Conservation (phyloP, 2,329 filamentous ascomycete genomes). For the Phyllosticta citrichinensis region DNA sequence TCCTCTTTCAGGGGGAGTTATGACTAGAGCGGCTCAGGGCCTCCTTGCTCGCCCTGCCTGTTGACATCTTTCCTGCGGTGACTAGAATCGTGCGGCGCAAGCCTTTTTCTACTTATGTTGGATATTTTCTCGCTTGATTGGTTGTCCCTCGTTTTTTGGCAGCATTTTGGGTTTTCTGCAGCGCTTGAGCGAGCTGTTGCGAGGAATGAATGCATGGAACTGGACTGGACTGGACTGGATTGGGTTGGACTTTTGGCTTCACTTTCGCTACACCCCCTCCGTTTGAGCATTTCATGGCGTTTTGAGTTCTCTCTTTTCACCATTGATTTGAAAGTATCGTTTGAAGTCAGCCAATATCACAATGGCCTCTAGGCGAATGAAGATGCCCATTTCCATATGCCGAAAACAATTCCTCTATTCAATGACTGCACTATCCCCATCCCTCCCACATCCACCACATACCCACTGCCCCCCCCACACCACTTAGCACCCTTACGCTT, state of each 20-base stretch:
- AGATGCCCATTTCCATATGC: no score
- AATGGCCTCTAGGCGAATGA: no score
- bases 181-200: not conserved
- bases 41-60: not conserved
- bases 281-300: not conserved
- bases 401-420: no score
- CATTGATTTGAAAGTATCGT: no score
- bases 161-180: not conserved
- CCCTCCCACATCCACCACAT: no score
- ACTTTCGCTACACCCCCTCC: not conserved
- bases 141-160: not conserved
- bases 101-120: not conserved
- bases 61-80: not conserved
- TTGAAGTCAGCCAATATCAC: no score
- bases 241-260: not conserved
- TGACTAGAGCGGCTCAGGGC: not conserved
- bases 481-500: no score
- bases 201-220: not conserved
- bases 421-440: no score
- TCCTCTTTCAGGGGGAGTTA: not conserved
- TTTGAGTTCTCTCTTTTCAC: not conserved
- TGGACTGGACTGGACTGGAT: not conserved
- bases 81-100: not conserved
- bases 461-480: no score
- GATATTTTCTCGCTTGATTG: not conserved